phyloP scores from a whole-genome alignment of 2,329 filamentous ascomycete species.

The Aspergillus felis region DNA sequence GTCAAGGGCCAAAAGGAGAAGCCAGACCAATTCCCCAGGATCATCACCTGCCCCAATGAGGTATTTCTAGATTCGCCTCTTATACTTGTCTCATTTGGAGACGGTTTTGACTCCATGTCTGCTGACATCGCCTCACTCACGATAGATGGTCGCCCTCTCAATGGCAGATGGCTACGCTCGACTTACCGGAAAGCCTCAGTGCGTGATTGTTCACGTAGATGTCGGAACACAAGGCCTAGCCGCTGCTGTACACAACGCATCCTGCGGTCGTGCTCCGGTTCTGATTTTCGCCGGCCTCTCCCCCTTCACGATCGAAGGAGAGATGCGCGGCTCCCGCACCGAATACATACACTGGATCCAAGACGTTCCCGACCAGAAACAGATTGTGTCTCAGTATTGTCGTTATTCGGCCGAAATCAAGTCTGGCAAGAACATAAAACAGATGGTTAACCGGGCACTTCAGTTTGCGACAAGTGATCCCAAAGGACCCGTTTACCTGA shows the following conservation, averaged over 20 bases:
- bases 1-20: constrained; percentile 69
- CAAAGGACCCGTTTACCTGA: constrained; percentile 74
- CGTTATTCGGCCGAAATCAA: constrained; percentile 80
- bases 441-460: constrained; percentile 79
- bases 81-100: neutral
- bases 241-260: constrained; percentile 75
- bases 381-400: constrained; percentile 80
- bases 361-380: constrained; percentile 76
- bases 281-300: constrained; percentile 75
- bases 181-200: constrained; percentile 67
- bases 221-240: constrained; percentile 76
- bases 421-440: constrained; percentile 79
- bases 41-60: constrained; percentile 79
- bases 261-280: constrained; percentile 68
- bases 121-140: constrained; percentile 9
- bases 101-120: neutral
- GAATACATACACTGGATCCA: constrained; percentile 88
- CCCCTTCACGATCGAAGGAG: constrained; percentile 72
- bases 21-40: constrained; percentile 61
- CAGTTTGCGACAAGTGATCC: constrained; percentile 77
- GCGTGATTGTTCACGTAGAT: constrained; percentile 76
- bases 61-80: constrained; percentile 38
- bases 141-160: constrained; percentile 75
- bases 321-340: constrained; percentile 70
- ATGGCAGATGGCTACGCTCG: constrained; percentile 80